These are phyloP conservation scores for Xylariaceae sp. DNA, from an alignment of 2,329 filamentous ascomycete species.

Conservation along the genomic window DNA sequence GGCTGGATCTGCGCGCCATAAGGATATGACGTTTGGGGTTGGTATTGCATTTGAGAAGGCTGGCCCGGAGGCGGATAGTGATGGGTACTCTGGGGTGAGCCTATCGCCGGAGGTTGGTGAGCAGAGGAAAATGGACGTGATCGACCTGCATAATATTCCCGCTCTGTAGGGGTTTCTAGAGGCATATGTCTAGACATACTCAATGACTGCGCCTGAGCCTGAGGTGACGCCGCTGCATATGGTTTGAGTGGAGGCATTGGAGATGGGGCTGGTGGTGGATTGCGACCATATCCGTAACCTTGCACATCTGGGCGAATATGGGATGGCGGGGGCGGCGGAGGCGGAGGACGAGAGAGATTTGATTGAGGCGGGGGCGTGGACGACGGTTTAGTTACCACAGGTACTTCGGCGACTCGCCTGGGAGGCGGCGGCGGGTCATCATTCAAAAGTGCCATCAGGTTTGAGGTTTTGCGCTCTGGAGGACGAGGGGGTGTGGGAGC, in stretches of 20 bases:
- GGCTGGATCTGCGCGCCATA: conserved; percentile 46
- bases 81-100: conserved; percentile 51
- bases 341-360: conserved; percentile 44
- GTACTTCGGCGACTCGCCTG: conserved; percentile 55
- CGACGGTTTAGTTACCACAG: conserved; percentile 44
- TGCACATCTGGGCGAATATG: conserved; percentile 50
- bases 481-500: conserved; percentile 45
- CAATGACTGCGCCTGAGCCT: conserved; percentile 51
- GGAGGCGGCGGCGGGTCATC: conserved; percentile 57
- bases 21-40: conserved; percentile 48
- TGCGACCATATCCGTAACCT: conserved; percentile 51
- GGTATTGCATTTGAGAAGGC: conserved; percentile 44
- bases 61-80: conserved; percentile 49
- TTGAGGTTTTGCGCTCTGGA: conserved; percentile 62
- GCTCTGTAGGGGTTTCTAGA: conserved; percentile 42
- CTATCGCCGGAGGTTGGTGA: conserved; percentile 43
- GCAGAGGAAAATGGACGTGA: conserved; percentile 37
- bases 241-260: conserved; percentile 61
- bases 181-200: conserved; percentile 49
- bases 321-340: conserved; percentile 45
- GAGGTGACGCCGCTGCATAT: conserved; percentile 53
- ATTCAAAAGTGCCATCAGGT: conserved; percentile 64
- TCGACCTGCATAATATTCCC: conserved; percentile 52
- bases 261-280: conserved; percentile 42
- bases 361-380: conserved; percentile 55